Base-by-base conservation (phyloP, 495 filamentous ascomycete species). In the Viridothelium virens region DNA sequence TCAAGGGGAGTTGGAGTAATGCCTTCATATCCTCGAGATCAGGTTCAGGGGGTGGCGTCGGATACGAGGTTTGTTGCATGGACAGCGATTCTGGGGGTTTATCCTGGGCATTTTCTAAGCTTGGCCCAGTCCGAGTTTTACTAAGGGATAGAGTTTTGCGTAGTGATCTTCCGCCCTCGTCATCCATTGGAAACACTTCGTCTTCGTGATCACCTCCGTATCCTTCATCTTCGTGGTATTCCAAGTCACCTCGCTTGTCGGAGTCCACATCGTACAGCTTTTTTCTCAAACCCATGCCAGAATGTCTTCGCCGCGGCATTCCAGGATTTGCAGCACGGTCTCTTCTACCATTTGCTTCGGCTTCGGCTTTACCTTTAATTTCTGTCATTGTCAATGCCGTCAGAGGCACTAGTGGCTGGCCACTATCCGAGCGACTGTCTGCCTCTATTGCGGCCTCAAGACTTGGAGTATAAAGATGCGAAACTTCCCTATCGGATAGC, bases 191-290 rank as follows among this genome's bases (percentile, higher is more conserved):
- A 70, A 91, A 91, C 6, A 89, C 82, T 25, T 87, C 88, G 67
- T 91, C 85, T 69, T 92, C 91, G 39, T 78, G 80, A 72, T 93
- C 89, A 14, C 85, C 89, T 68, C 89, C 87, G 76, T 96, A 95
- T 5, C 86, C 91, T 50, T 90, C 89, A 65, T 96, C 91, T 69
- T 92, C 90, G 67, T 88, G 92, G 70, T 90, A 95, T 73, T 93
- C 83, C 5, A 96, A 79, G 56, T 89, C 84, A n/a, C 88, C 84
- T 18, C 84, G 80, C 25, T 84, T 79, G n/a, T 80, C 80, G 14
- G 78, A 78, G 37, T 81, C 80, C 11, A 92, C 83, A 66, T 87
- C 87, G 59, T 79, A 76, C 18, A 85, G 88, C 73, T 83, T 86
- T 41, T 90, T 82, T 46, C 86, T 85, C 44, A 96, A 79, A 18